phyloP scores from a whole-genome alignment of 768 basidiomycete species.

The Podaxis sp. region DNA sequence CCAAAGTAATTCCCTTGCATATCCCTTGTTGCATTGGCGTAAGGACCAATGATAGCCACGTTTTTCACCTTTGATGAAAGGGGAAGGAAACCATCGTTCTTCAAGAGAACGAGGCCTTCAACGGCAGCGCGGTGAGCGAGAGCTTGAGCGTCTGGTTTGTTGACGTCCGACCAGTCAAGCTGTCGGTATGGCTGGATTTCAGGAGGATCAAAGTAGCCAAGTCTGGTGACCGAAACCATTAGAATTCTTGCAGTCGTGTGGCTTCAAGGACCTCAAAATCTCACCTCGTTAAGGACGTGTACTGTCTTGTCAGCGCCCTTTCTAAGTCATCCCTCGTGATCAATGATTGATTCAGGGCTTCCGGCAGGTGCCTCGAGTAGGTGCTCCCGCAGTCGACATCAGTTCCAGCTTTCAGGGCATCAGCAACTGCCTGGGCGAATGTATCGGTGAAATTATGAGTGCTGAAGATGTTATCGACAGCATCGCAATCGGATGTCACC shows the following conservation, averaged over 20 bases:
- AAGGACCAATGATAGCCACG: conserved; percentile 61
- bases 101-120: conserved; percentile 58
- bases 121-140: conserved; percentile 52
- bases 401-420: conserved; percentile 51
- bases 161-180: conserved; percentile 47
- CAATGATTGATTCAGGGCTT: conserved; percentile 47
- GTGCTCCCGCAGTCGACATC: conserved; percentile 56
- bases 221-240: conserved; percentile 29
- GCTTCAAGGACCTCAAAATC: neutral
- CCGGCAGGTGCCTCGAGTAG: conserved; percentile 43
- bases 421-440: conserved; percentile 47
- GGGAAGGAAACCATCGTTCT: conserved; percentile 63
- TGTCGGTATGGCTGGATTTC: conserved; percentile 50
- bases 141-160: conserved; percentile 43
- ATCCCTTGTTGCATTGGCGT: conserved; percentile 52
- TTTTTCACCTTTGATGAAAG: conserved; percentile 43
- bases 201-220: conserved; percentile 58
- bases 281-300: conserved; percentile 54
- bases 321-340: conserved; percentile 45
- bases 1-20: conserved; percentile 64
- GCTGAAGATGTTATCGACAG: conserved; percentile 49
- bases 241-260: neutral
- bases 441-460: conserved; percentile 48
- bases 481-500: conserved; percentile 60
- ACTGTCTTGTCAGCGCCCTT: conserved; percentile 43